Evolutionary conservation across 2,329 filamentous ascomycete genomes (phyloP).

Genomic region (Fusarium nanum): DNA sequence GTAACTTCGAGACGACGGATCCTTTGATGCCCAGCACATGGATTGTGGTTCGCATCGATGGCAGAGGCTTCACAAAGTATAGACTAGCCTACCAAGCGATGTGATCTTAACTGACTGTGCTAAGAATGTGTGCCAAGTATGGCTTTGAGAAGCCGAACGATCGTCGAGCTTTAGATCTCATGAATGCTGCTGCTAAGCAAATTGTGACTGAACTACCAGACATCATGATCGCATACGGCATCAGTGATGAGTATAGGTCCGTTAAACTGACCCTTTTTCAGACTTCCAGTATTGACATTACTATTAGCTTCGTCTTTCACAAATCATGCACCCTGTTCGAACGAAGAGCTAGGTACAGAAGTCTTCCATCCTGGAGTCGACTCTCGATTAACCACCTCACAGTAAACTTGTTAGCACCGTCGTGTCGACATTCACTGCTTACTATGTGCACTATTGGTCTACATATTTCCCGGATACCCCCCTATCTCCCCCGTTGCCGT

Average conservation of each 20-base stretch:
- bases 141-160: slow-evolving; percentile 94
- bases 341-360: slow-evolving; percentile 76
- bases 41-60: slow-evolving; percentile 95
- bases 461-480: slow-evolving; percentile 77
- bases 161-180: slow-evolving; percentile 84
- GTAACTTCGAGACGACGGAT: slow-evolving; percentile 86
- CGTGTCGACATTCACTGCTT: slow-evolving; percentile 91
- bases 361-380: neutral
- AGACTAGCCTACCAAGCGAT: slow-evolving; percentile 11
- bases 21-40: slow-evolving; percentile 88
- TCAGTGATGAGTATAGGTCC: slow-evolving; percentile 92
- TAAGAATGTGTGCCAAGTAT: slow-evolving; percentile 84
- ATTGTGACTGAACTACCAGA: slow-evolving; percentile 88
- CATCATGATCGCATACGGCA: slow-evolving; percentile 87
- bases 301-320: slow-evolving; percentile 83
- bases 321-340: slow-evolving; percentile 87
- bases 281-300: slow-evolving; percentile 6
- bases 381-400: slow-evolving; percentile 21
- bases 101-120: slow-evolving; percentile 29
- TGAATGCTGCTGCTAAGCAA: slow-evolving; percentile 91
- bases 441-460: slow-evolving; percentile 87
- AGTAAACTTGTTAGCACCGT: slow-evolving; percentile 93
- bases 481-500: slow-evolving; percentile 80
- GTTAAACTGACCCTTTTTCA: neutral
- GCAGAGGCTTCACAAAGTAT: slow-evolving; percentile 94